Percentiles rank a stretch among this genome's conserved stretches.
Conservation (phyloP, 1,139 yeast species). For the Candida mesenterica region DNA sequence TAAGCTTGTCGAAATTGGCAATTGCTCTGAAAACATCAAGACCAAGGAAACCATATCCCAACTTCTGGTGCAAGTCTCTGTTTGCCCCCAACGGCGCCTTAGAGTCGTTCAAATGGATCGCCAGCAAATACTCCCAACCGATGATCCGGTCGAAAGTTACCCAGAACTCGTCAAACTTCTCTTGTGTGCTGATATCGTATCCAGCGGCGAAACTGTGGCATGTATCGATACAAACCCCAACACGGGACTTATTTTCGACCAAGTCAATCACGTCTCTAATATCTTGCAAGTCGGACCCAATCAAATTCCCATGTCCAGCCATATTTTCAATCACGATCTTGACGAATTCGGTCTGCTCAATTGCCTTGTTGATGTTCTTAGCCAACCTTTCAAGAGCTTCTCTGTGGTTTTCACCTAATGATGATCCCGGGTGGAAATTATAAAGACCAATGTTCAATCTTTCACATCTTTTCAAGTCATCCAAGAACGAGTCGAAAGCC, state of each 20-base stretch:
- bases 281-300: slow-evolving; percentile 82
- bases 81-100: slow-evolving; percentile 91
- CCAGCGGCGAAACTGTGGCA: slow-evolving; percentile 98
- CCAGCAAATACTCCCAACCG: slow-evolving; percentile 73
- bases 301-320: slow-evolving; percentile 92
- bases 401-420: slow-evolving; percentile 67
- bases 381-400: slow-evolving; percentile 71
- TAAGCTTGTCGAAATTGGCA: slow-evolving; percentile 64
- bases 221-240: slow-evolving; percentile 94
- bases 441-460: slow-evolving; percentile 78
- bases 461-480: slow-evolving; percentile 87
- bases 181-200: slow-evolving; percentile 69
- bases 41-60: slow-evolving; percentile 89
- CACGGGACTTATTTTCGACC: slow-evolving; percentile 73
- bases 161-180: slow-evolving; percentile 67
- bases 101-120: slow-evolving; percentile 89
- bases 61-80: slow-evolving; percentile 84
- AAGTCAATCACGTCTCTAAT: slow-evolving; percentile 68
- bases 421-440: slow-evolving; percentile 95
- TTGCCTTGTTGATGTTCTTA: slow-evolving; percentile 73
- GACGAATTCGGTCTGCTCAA: slow-evolving; percentile 68
- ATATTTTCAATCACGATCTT: slow-evolving; percentile 91
- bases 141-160: slow-evolving; percentile 63
- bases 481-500: slow-evolving; percentile 77
- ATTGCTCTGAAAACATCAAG: slow-evolving; percentile 76